Percentiles rank a stretch among this genome's conserved stretches.
Evolutionary conservation across 1,284 basidiomycete genomes (phyloP).

Genomic region (Rhodotorula mucilaginosa): DNA sequence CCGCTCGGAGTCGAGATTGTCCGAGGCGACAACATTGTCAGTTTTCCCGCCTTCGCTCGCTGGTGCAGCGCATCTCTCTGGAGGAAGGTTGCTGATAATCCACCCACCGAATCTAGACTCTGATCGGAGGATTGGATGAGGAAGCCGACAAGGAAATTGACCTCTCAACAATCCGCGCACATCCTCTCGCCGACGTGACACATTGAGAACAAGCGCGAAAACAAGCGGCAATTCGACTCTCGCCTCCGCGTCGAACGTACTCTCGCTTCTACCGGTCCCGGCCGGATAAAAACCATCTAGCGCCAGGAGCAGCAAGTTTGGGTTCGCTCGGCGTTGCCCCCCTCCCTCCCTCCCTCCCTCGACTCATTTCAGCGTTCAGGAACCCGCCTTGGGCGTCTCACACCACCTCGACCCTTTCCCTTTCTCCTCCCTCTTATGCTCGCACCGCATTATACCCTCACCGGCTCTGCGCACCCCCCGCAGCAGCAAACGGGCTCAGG

Average conservation of each 20-base stretch:
- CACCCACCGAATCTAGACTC: slow-evolving; percentile 53
- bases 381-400: too few relatives aligned
- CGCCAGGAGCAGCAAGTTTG: too few relatives aligned
- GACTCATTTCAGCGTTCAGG: too few relatives aligned
- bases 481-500: too few relatives aligned
- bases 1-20: slow-evolving; percentile 95
- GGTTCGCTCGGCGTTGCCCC: too few relatives aligned
- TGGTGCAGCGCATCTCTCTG: too few relatives aligned
- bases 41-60: slow-evolving; percentile 40
- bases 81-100: slow-evolving; percentile 4
- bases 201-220: slow-evolving; percentile 12
- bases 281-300: too few relatives aligned
- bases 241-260: not conserved
- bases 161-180: slow-evolving; percentile 74
- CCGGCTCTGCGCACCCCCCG: too few relatives aligned
- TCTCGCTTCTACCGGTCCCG: not conserved
- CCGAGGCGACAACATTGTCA: slow-evolving; percentile 93
- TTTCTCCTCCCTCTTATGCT: too few relatives aligned
- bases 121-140: slow-evolving; percentile 89
- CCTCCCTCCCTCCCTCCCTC: too few relatives aligned
- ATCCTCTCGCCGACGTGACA: slow-evolving; percentile 60
- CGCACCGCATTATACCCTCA: too few relatives aligned
- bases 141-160: slow-evolving; percentile 77
- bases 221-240: not conserved
- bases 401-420: too few relatives aligned